These are phyloP conservation scores for Stylonectria norvegica DNA, from an alignment of 2,329 filamentous ascomycete genomes.

Conservation along the genomic window DNA sequence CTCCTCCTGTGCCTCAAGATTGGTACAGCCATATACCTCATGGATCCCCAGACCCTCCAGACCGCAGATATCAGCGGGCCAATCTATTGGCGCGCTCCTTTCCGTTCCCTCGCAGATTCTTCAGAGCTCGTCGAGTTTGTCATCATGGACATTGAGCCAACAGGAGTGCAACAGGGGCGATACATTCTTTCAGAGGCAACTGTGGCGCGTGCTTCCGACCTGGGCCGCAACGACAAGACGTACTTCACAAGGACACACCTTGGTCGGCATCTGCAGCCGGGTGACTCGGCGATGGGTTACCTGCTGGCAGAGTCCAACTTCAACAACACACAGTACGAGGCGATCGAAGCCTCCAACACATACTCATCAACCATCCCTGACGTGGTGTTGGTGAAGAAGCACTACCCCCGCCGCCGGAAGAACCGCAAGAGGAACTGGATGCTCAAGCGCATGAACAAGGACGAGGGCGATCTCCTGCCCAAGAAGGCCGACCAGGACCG, in stretches of 20 bases:
- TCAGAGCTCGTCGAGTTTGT: conserved; percentile 88
- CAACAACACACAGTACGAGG: conserved; percentile 84
- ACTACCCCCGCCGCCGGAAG: conserved; percentile 85
- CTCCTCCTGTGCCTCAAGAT: conserved; percentile 83
- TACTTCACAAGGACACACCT: conserved; percentile 92
- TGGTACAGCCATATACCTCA: conserved; percentile 82
- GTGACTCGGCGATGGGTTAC: conserved; percentile 94
- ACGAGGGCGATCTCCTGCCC: conserved; percentile 82
- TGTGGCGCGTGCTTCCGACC: conserved; percentile 79
- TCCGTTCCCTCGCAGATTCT: conserved; percentile 77
- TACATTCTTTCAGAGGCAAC: conserved; percentile 85
- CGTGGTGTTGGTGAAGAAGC: conserved; percentile 94
- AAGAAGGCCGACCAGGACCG: conserved; percentile 84
- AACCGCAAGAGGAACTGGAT: conserved; percentile 81
- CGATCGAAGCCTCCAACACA: conserved; percentile 71
- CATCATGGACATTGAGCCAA: conserved; percentile 86
- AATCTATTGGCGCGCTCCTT: conserved; percentile 89
- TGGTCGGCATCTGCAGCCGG: conserved; percentile 77
- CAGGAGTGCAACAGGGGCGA: conserved; percentile 71
- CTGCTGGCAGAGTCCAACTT: conserved; percentile 85
- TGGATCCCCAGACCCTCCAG: conserved; percentile 89
- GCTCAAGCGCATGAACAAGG: conserved; percentile 87
- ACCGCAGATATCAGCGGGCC: conserved; percentile 78
- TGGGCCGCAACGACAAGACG: conserved; percentile 79
- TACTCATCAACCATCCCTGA: conserved; percentile 82